A percentile compares a stretch with the other conserved stretches of the same genome.
Conservation (phyloP, 176 grass and related monocot genomes). For the Oryza longistaminata region DNA sequence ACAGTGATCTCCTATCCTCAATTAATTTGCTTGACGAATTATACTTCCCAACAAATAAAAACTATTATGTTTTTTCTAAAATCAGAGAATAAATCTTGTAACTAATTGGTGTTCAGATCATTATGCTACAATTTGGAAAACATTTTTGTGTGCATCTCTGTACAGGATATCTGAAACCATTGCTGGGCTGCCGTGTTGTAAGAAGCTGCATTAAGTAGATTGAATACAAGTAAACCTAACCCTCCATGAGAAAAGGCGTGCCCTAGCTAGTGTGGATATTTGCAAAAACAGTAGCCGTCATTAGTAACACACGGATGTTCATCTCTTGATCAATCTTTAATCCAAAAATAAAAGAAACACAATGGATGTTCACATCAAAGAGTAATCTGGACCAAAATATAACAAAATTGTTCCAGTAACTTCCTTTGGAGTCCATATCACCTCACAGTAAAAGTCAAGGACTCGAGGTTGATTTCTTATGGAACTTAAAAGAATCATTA, state of each 20-base stretch:
- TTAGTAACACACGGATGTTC: conserved; percentile 1
- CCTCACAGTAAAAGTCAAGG: conserved; percentile 5
- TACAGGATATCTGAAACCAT: not conserved
- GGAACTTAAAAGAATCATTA: conserved; percentile 33
- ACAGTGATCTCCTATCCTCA: not conserved
- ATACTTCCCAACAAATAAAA: not conserved
- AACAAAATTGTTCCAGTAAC: not conserved
- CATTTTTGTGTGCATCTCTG: not conserved
- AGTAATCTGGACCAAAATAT: not conserved
- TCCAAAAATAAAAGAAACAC: not conserved
- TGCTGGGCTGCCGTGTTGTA: not conserved
- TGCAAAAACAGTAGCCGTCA: not conserved
- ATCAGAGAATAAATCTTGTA: not conserved
- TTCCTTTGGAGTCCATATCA: conserved; percentile 11
- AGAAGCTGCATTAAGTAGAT: not conserved
- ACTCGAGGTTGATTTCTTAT: conserved; percentile 18
- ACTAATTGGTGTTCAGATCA: not conserved
- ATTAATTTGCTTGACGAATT: not conserved
- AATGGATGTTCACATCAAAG: conserved; percentile 5
- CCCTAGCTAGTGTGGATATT: not conserved
- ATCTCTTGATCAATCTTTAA: not conserved
- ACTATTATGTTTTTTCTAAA: not conserved
- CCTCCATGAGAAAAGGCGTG: not conserved
- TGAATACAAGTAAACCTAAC: not conserved
- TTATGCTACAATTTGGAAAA: not conserved